phyloP scores from a whole-genome alignment of 208 protist genomes.

The Trypanosomatidae sp. region DNA sequence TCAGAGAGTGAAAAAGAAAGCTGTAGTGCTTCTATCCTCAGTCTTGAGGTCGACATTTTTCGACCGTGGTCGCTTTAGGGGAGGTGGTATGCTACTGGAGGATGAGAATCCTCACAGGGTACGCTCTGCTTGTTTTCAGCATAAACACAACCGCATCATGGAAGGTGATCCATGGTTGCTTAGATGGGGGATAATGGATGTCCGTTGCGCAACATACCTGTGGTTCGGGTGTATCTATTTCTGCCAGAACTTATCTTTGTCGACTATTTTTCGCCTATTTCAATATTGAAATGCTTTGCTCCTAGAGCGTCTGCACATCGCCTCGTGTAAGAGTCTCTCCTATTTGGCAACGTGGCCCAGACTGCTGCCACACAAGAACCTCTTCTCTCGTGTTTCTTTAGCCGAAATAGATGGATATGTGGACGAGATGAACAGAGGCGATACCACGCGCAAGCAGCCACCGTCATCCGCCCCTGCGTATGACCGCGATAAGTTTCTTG shows the following conservation, averaged over 20 bases:
- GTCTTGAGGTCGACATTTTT: background rate
- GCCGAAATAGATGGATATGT: background rate
- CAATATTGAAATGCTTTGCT: background rate
- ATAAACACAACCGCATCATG: background rate
- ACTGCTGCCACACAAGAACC: background rate
- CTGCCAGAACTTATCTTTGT: background rate
- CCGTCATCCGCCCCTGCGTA: background rate
- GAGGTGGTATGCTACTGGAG: background rate
- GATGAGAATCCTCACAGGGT: background rate
- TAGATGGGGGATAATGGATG: background rate
- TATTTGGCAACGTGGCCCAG: background rate
- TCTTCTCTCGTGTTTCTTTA: background rate
- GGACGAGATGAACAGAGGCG: constrained; percentile 6
- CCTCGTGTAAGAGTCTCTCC: background rate
- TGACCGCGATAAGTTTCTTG: constrained; percentile 11
- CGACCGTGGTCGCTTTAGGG: background rate
- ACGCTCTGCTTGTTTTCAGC: background rate
- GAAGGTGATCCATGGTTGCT: background rate
- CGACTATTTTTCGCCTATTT: background rate
- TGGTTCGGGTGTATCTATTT: background rate
- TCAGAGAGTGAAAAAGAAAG: background rate
- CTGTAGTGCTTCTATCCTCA: background rate
- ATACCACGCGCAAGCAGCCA: background rate
- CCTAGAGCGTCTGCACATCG: background rate
- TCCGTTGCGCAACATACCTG: background rate